Evolutionary conservation across 192 early-diverging fungal species (phyloP).

Genomic region (Backusella tarrabulga): DNA sequence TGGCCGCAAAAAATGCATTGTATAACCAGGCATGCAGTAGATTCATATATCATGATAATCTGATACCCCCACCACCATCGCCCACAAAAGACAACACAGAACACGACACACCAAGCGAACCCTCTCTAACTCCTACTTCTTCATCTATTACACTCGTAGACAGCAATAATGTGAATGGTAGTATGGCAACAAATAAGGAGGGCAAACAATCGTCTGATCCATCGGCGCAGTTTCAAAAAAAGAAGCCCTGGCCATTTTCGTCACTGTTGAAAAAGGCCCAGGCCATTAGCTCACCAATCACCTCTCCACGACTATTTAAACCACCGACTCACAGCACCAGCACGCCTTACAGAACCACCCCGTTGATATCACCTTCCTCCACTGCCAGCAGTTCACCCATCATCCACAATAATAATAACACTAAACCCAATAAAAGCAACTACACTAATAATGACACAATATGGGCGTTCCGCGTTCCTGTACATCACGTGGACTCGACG

Average conservation of each 20-base stretch:
- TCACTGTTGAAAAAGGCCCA: constrained; percentile 2
- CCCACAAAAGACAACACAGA: neutral
- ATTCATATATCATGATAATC: neutral
- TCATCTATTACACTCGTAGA: constrained; percentile 1
- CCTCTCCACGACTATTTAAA: neutral
- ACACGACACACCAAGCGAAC: neutral
- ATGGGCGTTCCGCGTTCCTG: neutral
- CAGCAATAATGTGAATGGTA: neutral
- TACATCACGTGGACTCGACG: neutral
- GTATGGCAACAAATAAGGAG: constrained; percentile 2
- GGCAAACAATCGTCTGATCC: neutral
- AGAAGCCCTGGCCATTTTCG: neutral
- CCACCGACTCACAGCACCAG: neutral
- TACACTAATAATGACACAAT: neutral
- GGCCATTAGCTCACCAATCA: neutral
- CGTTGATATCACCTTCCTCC: neutral
- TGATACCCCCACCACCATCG: neutral
- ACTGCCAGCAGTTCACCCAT: neutral
- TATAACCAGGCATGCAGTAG: neutral
- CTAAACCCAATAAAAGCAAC: neutral
- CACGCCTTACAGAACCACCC: no score
- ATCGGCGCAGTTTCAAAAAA: constrained; percentile 3
- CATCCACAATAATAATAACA: neutral
- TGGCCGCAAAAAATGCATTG: neutral
- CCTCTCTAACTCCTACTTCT: neutral